phyloP scores from a whole-genome alignment of 345 rosid species.

The Salix viminalis region DNA sequence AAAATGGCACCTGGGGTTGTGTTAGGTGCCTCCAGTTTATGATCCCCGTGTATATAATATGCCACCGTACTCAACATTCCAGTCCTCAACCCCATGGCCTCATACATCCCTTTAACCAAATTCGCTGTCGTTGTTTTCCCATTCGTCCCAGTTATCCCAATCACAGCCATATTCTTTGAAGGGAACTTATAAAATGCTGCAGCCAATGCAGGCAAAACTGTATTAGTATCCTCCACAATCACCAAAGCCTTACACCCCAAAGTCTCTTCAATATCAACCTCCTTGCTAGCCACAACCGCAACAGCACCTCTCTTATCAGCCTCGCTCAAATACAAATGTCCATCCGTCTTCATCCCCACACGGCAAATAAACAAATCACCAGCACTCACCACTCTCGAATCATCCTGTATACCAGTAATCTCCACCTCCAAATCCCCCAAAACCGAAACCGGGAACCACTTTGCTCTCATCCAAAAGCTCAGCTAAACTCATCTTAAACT shows the following conservation, averaged over 20 bases:
- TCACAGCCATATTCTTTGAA: conserved; percentile 70
- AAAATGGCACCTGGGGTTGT: conserved; percentile 65
- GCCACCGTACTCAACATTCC: conserved; percentile 82
- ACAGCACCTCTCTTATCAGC: conserved; percentile 97
- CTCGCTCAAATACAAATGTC: conserved; percentile 72
- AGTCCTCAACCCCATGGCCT: conserved; percentile 89
- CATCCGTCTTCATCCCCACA: conserved; percentile 59
- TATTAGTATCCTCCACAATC: conserved; percentile 82
- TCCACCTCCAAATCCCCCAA: conserved; percentile 81
- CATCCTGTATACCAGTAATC: conserved; percentile 84
- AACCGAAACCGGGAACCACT: conserved; percentile 86
- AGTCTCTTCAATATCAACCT: conserved; percentile 85
- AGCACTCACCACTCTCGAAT: conserved; percentile 71
- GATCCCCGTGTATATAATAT: conserved; percentile 65
- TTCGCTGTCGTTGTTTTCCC: conserved; percentile 76
- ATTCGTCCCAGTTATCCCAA: conserved; percentile 71
- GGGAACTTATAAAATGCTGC: conserved; percentile 74
- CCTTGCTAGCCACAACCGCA: conserved; percentile 89
- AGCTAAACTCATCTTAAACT: conserved; percentile 70
- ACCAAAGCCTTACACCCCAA: conserved; percentile 89
- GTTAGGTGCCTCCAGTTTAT: conserved; percentile 53
- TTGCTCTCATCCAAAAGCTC: conserved; percentile 91
- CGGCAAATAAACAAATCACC: conserved; percentile 92
- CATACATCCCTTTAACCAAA: conserved; percentile 78
- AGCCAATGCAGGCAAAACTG: conserved; percentile 73